Evolutionary conservation across 2,329 filamentous ascomycete genomes (phyloP).

Genomic region (Ophiocordyceps sinensis): DNA sequence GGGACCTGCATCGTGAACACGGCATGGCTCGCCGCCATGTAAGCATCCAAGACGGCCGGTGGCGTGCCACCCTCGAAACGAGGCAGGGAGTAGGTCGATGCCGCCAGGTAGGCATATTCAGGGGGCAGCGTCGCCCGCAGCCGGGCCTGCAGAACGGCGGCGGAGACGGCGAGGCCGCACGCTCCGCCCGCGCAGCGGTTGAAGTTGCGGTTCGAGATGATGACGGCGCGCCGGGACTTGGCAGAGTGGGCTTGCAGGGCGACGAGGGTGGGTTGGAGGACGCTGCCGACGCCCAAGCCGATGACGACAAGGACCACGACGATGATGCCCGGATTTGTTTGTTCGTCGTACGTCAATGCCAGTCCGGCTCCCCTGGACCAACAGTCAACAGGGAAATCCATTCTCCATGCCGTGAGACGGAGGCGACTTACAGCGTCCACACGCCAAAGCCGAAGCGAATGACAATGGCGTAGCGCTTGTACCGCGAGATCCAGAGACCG

Average conservation of each 20-base stretch:
- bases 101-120: constrained; percentile 11
- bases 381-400: neutral
- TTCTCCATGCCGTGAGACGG: constrained; percentile 27
- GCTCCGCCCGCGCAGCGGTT: constrained; percentile 41
- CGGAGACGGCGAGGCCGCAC: constrained; percentile 42
- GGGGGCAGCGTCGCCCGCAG: constrained; percentile 12
- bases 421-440: constrained; percentile 17
- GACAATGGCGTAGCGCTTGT: constrained; percentile 42
- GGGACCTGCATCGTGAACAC: constrained; percentile 45
- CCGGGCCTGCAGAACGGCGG: constrained; percentile 27
- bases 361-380: constrained; percentile 13
- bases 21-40: constrained; percentile 35
- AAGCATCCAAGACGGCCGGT: constrained; percentile 19
- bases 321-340: constrained; percentile 31
- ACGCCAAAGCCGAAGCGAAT: constrained; percentile 29
- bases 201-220: constrained; percentile 49
- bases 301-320: constrained; percentile 26
- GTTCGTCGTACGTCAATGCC: constrained; percentile 30
- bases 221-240: constrained; percentile 43
- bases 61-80: constrained; percentile 3
- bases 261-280: constrained; percentile 29
- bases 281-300: constrained; percentile 22
- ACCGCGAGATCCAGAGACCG: constrained; percentile 42
- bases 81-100: constrained; percentile 14
- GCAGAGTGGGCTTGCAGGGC: constrained; percentile 37